phyloP scores from a whole-genome alignment of 2,329 filamentous ascomycete species.

The Aspergillus arachidicola region DNA sequence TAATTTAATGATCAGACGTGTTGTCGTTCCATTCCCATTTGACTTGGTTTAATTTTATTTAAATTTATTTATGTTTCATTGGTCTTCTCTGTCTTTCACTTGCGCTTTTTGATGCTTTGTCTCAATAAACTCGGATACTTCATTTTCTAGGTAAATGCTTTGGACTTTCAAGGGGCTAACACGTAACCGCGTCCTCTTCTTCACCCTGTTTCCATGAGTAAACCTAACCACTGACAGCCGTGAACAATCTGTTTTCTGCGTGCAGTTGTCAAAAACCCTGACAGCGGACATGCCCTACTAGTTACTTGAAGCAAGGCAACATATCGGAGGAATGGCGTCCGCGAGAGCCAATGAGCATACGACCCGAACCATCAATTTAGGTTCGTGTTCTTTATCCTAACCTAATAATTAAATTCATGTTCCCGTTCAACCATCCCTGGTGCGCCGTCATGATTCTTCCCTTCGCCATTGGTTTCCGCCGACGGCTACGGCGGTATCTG shows the following conservation, averaged over 20 bases:
- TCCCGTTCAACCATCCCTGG: background rate
- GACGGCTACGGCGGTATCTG: slow-evolving; percentile 10
- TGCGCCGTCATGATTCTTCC: background rate
- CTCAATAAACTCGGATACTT: background rate
- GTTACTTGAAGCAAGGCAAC: slow-evolving; percentile 8
- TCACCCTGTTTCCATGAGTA: background rate
- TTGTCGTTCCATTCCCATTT: no score
- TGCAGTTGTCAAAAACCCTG: slow-evolving; percentile 1
- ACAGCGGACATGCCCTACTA: slow-evolving; percentile 11
- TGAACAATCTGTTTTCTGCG: background rate
- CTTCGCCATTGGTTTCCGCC: slow-evolving; percentile 5
- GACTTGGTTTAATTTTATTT: background rate
- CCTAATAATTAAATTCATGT: background rate
- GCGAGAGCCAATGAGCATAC: slow-evolving; percentile 5
- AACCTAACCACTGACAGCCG: background rate
- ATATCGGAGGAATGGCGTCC: slow-evolving; percentile 15
- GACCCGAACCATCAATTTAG: background rate
- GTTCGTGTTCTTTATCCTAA: slow-evolving; percentile 4
- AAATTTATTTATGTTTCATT: background rate
- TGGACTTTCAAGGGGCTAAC: background rate
- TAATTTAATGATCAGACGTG: no score
- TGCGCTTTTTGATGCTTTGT: background rate
- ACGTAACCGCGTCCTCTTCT: background rate
- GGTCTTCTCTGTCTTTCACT: background rate
- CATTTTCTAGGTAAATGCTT: background rate